Conservation (phyloP, 345 rosid species). For the Pistacia atlantica region DNA sequence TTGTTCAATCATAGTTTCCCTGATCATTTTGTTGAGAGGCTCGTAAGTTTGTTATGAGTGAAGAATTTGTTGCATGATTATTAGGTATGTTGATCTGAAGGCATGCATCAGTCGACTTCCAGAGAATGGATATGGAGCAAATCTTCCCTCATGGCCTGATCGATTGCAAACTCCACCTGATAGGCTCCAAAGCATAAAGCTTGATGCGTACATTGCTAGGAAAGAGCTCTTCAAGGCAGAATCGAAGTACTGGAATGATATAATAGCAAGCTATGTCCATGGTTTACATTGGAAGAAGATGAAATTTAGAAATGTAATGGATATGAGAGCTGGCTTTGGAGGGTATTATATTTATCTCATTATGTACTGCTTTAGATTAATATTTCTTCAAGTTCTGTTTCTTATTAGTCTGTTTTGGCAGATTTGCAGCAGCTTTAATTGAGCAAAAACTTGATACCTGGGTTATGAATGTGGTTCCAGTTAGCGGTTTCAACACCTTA, state of each 20-base stretch:
- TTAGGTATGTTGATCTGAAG: conserved; percentile 83
- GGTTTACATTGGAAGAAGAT: conserved; percentile 80
- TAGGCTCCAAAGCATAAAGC: conserved; percentile 83
- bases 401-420: conserved; percentile 39
- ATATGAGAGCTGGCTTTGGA: conserved; percentile 97
- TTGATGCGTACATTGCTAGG: conserved; percentile 87
- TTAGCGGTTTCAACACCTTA: conserved; percentile 86
- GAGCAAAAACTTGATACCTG: conserved; percentile 74
- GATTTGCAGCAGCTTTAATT: conserved; percentile 87
- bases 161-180: conserved; percentile 84
- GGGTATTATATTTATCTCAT: conserved; percentile 54
- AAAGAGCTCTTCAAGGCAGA: conserved; percentile 91
- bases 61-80: conserved; percentile 13
- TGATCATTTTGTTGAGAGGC: conserved; percentile 10
- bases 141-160: conserved; percentile 75
- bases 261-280: conserved; percentile 68
- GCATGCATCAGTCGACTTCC: conserved; percentile 85
- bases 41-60: conserved; percentile 12
- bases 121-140: conserved; percentile 83
- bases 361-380: not conserved
- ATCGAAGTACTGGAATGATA: conserved; percentile 88
- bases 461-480: conserved; percentile 93
- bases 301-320: conserved; percentile 91
- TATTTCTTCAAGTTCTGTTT: conserved; percentile 8
- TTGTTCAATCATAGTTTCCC: not conserved